phyloP scores from a whole-genome alignment of 148 eudicot species.

The Rhododendron vialii region DNA sequence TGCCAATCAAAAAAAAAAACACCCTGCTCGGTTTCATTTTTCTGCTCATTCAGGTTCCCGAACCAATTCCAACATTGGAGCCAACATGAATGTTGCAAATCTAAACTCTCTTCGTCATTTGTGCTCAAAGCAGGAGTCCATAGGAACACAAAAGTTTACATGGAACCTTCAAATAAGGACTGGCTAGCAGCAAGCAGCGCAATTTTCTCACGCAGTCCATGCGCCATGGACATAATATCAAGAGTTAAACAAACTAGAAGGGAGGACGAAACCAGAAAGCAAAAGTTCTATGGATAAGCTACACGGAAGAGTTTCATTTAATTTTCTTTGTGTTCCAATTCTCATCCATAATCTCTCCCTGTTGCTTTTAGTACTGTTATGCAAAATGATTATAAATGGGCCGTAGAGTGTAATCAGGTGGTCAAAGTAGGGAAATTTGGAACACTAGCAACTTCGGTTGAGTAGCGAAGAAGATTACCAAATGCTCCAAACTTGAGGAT shows the following conservation, averaged over 20 bases:
- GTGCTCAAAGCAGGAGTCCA: conserved; percentile 91
- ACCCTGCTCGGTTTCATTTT: too few species aligned
- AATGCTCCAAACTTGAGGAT: too few species aligned
- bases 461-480: too few species aligned
- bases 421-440: too few species aligned
- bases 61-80: background rate
- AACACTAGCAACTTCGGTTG: too few species aligned
- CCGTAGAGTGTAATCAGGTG: background rate
- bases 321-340: background rate
- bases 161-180: too few species aligned
- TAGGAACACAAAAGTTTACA: conserved; percentile 18
- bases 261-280: background rate
- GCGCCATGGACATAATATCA: background rate
- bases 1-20: too few species aligned
- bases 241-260: background rate
- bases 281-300: background rate
- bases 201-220: too few species aligned
- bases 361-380: background rate
- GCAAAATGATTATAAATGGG: background rate
- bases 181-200: too few species aligned
- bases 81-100: background rate
- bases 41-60: too few species aligned
- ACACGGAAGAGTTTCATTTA: background rate
- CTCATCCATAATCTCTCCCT: background rate
- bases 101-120: conserved; percentile 58